Percentiles rank a stretch among this genome's conserved stretches.
Evolutionary conservation across 2,329 filamentous ascomycete genomes (phyloP).

Genomic region (Drechslerella dactyloides): DNA sequence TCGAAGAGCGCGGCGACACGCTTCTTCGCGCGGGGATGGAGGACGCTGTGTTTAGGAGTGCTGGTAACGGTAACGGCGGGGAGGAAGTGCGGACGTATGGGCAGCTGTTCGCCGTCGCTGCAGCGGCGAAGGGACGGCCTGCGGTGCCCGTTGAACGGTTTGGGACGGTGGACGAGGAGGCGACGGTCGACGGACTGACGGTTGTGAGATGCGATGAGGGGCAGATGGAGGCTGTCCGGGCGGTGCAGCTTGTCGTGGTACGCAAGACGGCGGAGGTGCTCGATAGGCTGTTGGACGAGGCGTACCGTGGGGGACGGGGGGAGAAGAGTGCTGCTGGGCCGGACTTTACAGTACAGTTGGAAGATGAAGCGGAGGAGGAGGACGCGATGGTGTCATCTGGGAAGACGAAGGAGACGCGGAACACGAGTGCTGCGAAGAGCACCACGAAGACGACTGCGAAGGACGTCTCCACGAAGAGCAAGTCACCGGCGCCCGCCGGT

Average conservation of each 20-base stretch:
- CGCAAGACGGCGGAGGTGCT: conserved; percentile 26
- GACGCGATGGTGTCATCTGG: conserved; percentile 6
- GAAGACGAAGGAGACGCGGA: conserved; percentile 8
- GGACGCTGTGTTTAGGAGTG: conserved; percentile 5
- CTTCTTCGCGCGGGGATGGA: background rate
- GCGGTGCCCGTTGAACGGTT: conserved; percentile 25
- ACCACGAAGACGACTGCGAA: background rate
- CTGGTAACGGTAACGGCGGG: conserved; percentile 15
- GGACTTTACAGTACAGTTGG: conserved; percentile 41
- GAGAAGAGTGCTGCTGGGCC: background rate
- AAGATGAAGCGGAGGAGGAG: conserved; percentile 23
- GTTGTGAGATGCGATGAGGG: conserved; percentile 22
- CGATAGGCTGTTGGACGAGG: conserved; percentile 39
- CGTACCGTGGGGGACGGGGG: conserved; percentile 10
- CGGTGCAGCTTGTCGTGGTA: conserved; percentile 17
- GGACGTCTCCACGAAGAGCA: background rate
- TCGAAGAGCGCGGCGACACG: background rate
- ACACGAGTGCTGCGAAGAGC: too few species aligned
- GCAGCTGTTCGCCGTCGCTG: conserved; percentile 32
- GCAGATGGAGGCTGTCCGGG: conserved; percentile 25
- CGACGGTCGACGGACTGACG: background rate
- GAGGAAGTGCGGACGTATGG: conserved; percentile 1
- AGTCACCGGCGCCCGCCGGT: background rate
- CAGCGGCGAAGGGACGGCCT: conserved; percentile 27
- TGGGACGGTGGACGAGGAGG: conserved; percentile 4